Conservation (phyloP, 2,329 filamentous ascomycete genomes). For the Arthrobotrys pseudoclavata region DNA sequence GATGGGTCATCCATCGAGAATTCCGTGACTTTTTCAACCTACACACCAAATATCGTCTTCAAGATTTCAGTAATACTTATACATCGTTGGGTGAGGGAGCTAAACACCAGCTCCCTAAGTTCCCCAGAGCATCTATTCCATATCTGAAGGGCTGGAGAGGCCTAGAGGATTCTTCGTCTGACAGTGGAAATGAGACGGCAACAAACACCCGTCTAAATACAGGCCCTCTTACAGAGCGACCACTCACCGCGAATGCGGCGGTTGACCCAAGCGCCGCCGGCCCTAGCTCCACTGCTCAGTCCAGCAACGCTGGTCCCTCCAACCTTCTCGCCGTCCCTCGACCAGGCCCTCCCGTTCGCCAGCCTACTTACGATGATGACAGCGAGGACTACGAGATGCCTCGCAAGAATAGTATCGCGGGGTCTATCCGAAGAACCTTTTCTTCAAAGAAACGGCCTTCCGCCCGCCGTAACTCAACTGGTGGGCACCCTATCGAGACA, state of each 20-base stretch:
- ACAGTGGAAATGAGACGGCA: constrained; percentile 61
- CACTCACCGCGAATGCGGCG: constrained; percentile 39
- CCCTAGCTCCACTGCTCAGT: constrained; percentile 13
- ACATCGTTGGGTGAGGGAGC: constrained; percentile 81
- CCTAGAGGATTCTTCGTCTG: constrained; percentile 75
- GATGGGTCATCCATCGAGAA: constrained; percentile 90
- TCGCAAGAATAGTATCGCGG: constrained; percentile 56
- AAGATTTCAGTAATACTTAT: constrained; percentile 77
- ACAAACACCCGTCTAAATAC: constrained; percentile 55
- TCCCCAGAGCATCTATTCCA: constrained; percentile 89
- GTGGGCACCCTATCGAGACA: constrained; percentile 45
- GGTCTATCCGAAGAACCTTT: constrained; percentile 51
- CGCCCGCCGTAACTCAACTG: constrained; percentile 61
- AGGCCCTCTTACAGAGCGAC: constrained; percentile 27
- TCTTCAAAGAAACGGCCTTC: constrained; percentile 70
- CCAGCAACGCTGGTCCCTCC: constrained; percentile 16
- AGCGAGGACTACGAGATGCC: constrained; percentile 67
- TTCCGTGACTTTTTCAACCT: constrained; percentile 91
- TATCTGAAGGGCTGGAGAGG: constrained; percentile 86
- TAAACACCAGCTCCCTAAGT: constrained; percentile 84
- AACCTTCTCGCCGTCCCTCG: constrained; percentile 23
- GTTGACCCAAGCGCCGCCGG: constrained; percentile 32
- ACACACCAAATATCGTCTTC: constrained; percentile 92
- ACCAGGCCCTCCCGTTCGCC: constrained; percentile 6
- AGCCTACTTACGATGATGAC: constrained; percentile 69